Evolutionary conservation across 257 asterid species (phyloP).

Genomic region (Solanum lignicaule): DNA sequence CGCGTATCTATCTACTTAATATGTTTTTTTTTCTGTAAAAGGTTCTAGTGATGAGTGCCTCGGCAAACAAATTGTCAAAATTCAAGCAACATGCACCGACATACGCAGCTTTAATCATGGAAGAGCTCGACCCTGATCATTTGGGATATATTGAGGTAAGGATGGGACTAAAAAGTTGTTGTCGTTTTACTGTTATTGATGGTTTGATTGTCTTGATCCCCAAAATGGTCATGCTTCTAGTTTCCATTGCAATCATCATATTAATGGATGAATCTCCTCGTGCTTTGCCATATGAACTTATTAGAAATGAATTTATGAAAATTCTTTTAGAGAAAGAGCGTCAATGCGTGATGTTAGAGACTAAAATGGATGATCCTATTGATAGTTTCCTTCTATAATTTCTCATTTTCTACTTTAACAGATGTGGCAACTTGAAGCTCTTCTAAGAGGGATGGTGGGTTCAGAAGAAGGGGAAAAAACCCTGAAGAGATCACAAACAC

Average conservation of each 20-base stretch:
- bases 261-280: background rate
- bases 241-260: background rate
- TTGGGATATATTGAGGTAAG: constrained; percentile 73
- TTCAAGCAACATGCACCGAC: constrained; percentile 61
- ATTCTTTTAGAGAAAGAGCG: background rate
- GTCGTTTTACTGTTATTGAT: background rate
- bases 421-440: constrained; percentile 91
- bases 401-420: constrained; percentile 5
- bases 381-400: background rate
- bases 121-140: constrained; percentile 90
- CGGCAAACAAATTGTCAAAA: constrained; percentile 72
- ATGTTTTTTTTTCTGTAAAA: constrained; percentile 12
- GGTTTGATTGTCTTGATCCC: background rate
- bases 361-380: background rate
- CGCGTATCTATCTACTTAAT: background rate
- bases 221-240: background rate
- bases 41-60: constrained; percentile 93
- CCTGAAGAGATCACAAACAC: constrained; percentile 26
- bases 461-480: constrained; percentile 22
- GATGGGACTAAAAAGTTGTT: background rate
- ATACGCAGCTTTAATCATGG: constrained; percentile 86
- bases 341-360: background rate
- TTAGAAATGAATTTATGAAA: background rate
- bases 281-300: background rate
- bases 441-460: constrained; percentile 61